Conservation (phyloP, 805 yeast species). For the Kodamaea laetipori region DNA sequence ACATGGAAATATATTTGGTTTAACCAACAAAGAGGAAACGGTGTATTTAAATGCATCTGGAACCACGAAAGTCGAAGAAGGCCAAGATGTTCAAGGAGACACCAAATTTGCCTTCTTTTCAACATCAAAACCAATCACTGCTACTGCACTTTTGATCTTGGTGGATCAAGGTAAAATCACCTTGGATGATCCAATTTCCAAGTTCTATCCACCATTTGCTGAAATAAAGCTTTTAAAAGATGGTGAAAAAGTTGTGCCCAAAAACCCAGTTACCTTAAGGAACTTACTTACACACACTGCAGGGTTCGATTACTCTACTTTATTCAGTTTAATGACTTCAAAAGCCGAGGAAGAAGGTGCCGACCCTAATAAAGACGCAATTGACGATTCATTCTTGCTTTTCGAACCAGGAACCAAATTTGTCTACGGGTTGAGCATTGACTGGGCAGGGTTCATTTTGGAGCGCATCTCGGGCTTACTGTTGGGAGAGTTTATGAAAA, state of each 20-base stretch:
- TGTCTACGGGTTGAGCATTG: conserved; percentile 40
- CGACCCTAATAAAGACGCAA: conserved; percentile 10
- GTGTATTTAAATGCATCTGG: conserved; percentile 23
- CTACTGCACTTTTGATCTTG: conserved; percentile 36
- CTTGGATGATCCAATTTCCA: conserved; percentile 36
- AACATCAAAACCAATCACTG: conserved; percentile 38
- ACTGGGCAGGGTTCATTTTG: conserved; percentile 42
- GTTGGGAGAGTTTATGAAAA: conserved; percentile 34
- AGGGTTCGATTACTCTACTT: conserved; percentile 25
- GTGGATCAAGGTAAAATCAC: conserved; percentile 34
- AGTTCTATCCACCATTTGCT: conserved; percentile 36
- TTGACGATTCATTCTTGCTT: conserved; percentile 7
- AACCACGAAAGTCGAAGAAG: conserved; percentile 19
- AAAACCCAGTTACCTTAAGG: conserved; percentile 26
- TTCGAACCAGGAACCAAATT: conserved; percentile 43
- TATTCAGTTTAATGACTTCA: conserved; percentile 1
- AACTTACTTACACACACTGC: conserved; percentile 35
- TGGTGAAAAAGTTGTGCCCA: conserved; percentile 27
- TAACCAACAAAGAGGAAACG: conserved; percentile 26
- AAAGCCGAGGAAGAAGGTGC: conserved; percentile 5
- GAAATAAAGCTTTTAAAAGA: conserved; percentile 20
- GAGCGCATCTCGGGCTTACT: conserved; percentile 34
- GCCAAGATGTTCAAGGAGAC: conserved; percentile 20
- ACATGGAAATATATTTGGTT: conserved; percentile 20
- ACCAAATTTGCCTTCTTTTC: conserved; percentile 28